phyloP scores from a whole-genome alignment of 495 filamentous ascomycete genomes.

The Gamarada debralockiae region DNA sequence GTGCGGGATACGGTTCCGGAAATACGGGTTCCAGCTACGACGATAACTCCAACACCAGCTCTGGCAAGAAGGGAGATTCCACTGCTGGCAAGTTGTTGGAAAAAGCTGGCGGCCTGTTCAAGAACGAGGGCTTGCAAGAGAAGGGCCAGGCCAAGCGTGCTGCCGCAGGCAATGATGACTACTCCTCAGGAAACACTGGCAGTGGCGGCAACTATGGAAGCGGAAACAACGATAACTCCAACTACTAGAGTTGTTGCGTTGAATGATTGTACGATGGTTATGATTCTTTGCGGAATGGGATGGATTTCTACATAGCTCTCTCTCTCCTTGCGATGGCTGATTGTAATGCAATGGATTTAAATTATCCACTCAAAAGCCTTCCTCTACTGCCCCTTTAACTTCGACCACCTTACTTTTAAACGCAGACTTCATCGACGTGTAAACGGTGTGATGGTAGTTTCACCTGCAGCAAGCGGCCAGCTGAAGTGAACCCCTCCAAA shows the following conservation, averaged over 20 bases:
- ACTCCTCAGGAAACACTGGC: conserved; percentile 14
- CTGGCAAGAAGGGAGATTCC: conserved; percentile 26
- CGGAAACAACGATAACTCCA: conserved; percentile 8
- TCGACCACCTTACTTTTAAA: too few species aligned
- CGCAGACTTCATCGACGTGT: too few species aligned
- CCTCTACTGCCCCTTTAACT: too few species aligned
- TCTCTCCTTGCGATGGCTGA: too few species aligned
- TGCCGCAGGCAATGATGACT: conserved; percentile 20
- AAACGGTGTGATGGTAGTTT: too few species aligned
- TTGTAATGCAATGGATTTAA: too few species aligned
- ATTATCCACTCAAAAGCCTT: too few species aligned
- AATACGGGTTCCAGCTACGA: conserved; percentile 18
- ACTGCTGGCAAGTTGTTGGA: conserved; percentile 41
- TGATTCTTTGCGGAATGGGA: background rate
- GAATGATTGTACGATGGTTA: background rate
- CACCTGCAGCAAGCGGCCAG: too few species aligned
- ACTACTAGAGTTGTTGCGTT: conserved; percentile 5
- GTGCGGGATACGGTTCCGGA: conserved; percentile 7
- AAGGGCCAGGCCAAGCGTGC: conserved; percentile 33
- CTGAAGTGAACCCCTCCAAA: too few species aligned
- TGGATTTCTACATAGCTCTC: background rate
- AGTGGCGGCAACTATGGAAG: background rate
- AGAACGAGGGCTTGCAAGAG: conserved; percentile 30
- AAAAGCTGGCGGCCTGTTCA: conserved; percentile 36
- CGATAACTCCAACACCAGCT: conserved; percentile 1